These are phyloP conservation scores for Hericium coralloides DNA, from an alignment of 768 basidiomycete genomes.

Conservation along the genomic window DNA sequence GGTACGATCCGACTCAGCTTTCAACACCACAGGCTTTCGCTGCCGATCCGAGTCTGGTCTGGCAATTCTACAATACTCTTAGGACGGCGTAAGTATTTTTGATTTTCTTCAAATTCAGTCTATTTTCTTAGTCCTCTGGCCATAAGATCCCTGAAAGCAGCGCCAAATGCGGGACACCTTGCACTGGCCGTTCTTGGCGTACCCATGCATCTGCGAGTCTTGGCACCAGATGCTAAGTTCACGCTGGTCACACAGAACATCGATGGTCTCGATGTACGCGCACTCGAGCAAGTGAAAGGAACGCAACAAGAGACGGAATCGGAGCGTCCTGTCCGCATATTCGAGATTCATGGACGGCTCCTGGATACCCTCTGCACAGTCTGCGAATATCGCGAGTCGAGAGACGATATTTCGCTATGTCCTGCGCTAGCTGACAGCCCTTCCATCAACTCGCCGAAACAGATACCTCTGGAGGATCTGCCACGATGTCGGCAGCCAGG, in stretches of 20 bases:
- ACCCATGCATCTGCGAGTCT: not conserved
- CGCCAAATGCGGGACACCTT: no score
- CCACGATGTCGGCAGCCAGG: constrained; percentile 15
- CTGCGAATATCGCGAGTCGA: constrained; percentile 24
- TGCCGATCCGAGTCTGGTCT: constrained; percentile 4
- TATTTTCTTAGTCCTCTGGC: no score
- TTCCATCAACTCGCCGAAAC: constrained; percentile 10
- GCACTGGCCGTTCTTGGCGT: not conserved
- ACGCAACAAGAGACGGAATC: not conserved
- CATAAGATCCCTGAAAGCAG: no score
- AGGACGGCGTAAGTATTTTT: constrained; percentile 4
- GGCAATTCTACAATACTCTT: constrained; percentile 7
- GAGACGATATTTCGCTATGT: constrained; percentile 38
- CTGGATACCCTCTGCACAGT: constrained; percentile 44
- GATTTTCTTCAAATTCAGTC: not conserved
- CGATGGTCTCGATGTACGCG: constrained; percentile 16
- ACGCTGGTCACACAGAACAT: constrained; percentile 49
- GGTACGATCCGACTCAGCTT: no score
- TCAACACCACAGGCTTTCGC: constrained; percentile 4
- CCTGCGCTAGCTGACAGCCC: constrained; percentile 28
- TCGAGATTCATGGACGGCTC: constrained; percentile 56
- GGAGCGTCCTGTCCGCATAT: not conserved
- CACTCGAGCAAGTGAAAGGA: constrained; percentile 21
- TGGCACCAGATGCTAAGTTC: constrained; percentile 39
- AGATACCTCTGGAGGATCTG: constrained; percentile 24